Evolutionary conservation across 1,139 yeast genomes (phyloP), one percentile per base, ranked within the genome.

Genomic region (Meyerozyma elateridarum): DNA sequence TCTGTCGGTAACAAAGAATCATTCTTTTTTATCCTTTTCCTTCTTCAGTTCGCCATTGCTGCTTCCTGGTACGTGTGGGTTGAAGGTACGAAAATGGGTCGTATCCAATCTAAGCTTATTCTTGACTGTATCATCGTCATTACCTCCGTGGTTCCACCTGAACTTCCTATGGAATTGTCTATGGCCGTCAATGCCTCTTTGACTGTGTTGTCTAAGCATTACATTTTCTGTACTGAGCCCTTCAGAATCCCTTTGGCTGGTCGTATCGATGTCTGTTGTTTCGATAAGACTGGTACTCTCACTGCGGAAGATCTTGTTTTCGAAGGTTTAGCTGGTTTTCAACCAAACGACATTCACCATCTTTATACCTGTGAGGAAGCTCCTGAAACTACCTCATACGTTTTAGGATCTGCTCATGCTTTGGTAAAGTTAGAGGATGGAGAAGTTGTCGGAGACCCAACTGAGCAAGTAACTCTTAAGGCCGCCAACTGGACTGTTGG

Each of bases 21-120:
- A 1, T 77, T 91, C 51, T 80, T 84, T 61, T 91, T 91, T 58
- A 91, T 91, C 52, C 70, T 89, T 45, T 93, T 91, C 65, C 71
- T 91, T 55, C 74, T 93, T 48, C 68, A 85, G 22, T 91, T 91
- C 52, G 98, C 99, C 40, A 74, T 93, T 55, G 87, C 88, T 49
- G 98, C 99, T 24, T 82, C 95, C 21, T 85, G 96, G 88, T 93
- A 91, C 54, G 98, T 91, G 34, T 91, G 99, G 99, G 83, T 83
- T 38, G 96, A 91, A 63, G 98, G 99, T 61, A 83, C 95, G 24
- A 80, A 73, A 58, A 82, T 85, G 85, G 97, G 96, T 49, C 83
- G 98, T 64, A 77, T 85, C 49, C 95, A 91, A 59, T 85, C 95
- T 35, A 91, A 91, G 63, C 76, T 91, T 54, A 81, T 91, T 46